These are phyloP conservation scores for Furcasterigmium sp. DNA, from an alignment of 2,329 filamentous ascomycete genomes.

Conservation along the genomic window DNA sequence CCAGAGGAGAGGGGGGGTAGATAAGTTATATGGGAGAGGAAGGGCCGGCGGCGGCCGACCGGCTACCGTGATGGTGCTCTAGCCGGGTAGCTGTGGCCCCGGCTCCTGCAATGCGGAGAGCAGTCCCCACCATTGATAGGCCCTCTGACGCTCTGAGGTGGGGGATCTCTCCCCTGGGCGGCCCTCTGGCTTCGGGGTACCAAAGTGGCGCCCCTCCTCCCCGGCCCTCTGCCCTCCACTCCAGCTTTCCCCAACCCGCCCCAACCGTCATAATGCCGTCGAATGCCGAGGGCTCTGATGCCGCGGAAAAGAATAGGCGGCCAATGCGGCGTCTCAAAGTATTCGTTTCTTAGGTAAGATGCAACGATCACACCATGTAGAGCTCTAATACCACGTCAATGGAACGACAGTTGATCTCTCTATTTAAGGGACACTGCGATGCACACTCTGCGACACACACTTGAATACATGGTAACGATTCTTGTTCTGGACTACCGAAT, in stretches of 20 bases:
- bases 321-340: too few relatives aligned
- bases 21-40: neutral
- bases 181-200: too few relatives aligned
- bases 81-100: constrained; percentile 6
- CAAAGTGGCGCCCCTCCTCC: too few relatives aligned
- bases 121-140: neutral
- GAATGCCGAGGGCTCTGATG: constrained; percentile 8
- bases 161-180: constrained; percentile 3
- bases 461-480: constrained; percentile 1
- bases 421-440: neutral
- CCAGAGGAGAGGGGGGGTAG: neutral
- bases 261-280: constrained; percentile 11
- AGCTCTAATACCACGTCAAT: too few relatives aligned
- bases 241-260: too few relatives aligned
- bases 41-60: neutral
- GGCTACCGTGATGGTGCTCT: neutral
- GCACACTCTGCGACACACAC: neutral
- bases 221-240: too few relatives aligned
- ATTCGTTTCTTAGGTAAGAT: too few relatives aligned
- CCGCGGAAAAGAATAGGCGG: constrained; percentile 8
- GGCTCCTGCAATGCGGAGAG: neutral
- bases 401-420: too few relatives aligned
- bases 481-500: constrained; percentile 4
- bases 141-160: neutral
- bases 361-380: too few relatives aligned